Conservation (phyloP, 345 rosid genomes). For the Noccaea bulbosa region DNA sequence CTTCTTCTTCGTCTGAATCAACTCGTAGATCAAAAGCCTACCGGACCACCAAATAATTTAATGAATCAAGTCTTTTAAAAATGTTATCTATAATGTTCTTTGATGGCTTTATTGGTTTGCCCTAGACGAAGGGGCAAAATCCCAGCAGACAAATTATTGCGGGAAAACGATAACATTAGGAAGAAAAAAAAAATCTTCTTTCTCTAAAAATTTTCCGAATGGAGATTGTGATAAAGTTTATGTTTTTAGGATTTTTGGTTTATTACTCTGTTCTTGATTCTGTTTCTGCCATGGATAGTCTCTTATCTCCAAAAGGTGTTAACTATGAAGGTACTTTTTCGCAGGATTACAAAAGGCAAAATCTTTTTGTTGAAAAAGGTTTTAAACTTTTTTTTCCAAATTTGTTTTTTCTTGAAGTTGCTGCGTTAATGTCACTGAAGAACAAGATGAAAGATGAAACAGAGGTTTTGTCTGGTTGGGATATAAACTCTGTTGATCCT, state of each 20-base stretch:
- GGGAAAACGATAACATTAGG: conserved; percentile 1
- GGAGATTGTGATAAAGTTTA: conserved; percentile 46
- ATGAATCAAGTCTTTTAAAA: background rate
- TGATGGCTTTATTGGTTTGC: conserved; percentile 31
- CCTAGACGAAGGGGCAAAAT: conserved; percentile 38
- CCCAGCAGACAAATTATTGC: conserved; percentile 23
- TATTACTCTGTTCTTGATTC: conserved; percentile 39
- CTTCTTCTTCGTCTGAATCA: conserved; percentile 29
- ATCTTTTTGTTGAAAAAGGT: background rate
- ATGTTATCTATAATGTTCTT: conserved; percentile 24
- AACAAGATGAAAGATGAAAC: conserved; percentile 68
- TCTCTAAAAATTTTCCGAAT: conserved; percentile 33
- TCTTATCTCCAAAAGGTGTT: conserved; percentile 94
- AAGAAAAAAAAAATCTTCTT: background rate
- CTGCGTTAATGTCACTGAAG: conserved; percentile 92
- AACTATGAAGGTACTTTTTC: conserved; percentile 75
- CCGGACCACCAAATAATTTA: conserved; percentile 26
- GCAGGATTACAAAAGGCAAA: background rate
- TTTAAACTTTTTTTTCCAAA: background rate
- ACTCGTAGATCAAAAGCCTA: conserved; percentile 13
- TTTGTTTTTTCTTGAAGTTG: conserved; percentile 50
- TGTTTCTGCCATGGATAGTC: conserved; percentile 57
- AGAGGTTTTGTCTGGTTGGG: conserved; percentile 82
- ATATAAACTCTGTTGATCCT: conserved; percentile 95
- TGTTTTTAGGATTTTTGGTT: conserved; percentile 41